phyloP scores from a whole-genome alignment of 148 eudicot genomes.

The Diospyros lotus region DNA sequence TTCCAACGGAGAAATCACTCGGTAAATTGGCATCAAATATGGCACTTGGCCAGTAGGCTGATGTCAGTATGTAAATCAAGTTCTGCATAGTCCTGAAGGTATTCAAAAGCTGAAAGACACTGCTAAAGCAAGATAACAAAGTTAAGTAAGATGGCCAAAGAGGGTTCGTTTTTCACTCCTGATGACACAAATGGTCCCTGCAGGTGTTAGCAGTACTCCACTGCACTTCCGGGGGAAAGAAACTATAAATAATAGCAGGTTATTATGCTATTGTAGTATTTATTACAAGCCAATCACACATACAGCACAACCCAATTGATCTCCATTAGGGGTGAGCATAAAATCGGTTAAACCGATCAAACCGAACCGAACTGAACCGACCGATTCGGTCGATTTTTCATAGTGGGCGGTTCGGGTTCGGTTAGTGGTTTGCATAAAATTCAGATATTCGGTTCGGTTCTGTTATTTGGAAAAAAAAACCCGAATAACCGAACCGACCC shows the following conservation, averaged over 20 bases:
- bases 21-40: constrained; percentile 34
- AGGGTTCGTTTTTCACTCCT: background rate
- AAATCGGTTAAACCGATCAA: too few species aligned
- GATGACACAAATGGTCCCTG: constrained; percentile 18
- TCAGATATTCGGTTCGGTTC: too few species aligned
- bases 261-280: too few species aligned
- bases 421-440: too few species aligned
- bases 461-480: too few species aligned
- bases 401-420: too few species aligned
- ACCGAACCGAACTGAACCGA: too few species aligned
- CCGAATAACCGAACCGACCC: too few species aligned
- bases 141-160: constrained; percentile 26
- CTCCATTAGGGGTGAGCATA: too few species aligned
- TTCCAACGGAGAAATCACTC: constrained; percentile 60
- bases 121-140: constrained; percentile 17
- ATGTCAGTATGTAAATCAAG: constrained; percentile 39
- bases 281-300: too few species aligned
- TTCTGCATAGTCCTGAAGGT: constrained; percentile 32
- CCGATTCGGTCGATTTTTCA: too few species aligned
- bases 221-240: constrained; percentile 15
- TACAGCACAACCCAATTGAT: too few species aligned
- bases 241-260: background rate
- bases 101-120: constrained; percentile 25
- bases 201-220: constrained; percentile 17
- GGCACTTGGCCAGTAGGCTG: constrained; percentile 29